Evolutionary conservation across 768 basidiomycete genomes (phyloP).

Genomic region (Brasilioporus rufonigricans): DNA sequence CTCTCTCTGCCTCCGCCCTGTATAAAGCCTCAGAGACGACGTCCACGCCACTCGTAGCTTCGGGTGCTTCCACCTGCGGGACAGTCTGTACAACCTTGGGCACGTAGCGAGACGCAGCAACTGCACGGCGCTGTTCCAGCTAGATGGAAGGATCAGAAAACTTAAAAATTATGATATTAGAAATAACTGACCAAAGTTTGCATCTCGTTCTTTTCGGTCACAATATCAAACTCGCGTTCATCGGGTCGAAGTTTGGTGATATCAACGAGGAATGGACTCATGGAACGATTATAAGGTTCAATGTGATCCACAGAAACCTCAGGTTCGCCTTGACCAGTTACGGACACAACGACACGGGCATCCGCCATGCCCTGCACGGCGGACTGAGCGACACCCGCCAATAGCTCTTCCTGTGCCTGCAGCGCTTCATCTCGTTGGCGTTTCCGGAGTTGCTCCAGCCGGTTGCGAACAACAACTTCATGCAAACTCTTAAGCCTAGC

Average conservation of each 20-base stretch:
- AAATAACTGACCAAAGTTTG: conserved; percentile 53
- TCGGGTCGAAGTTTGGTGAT: conserved; percentile 69
- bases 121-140: conserved; percentile 76
- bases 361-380: conserved; percentile 46
- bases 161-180: background rate
- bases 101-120: conserved; percentile 86
- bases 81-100: conserved; percentile 65
- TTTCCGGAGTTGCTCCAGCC: conserved; percentile 93
- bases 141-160: conserved; percentile 7
- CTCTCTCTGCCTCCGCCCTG: conserved; percentile 86
- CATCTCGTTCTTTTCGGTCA: conserved; percentile 65
- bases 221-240: conserved; percentile 77
- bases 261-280: conserved; percentile 81
- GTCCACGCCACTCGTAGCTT: conserved; percentile 62
- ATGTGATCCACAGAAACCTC: conserved; percentile 52
- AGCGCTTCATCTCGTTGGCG: conserved; percentile 94
- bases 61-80: conserved; percentile 55
- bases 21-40: conserved; percentile 89
- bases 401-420: conserved; percentile 87
- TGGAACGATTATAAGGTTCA: conserved; percentile 78
- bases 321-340: conserved; percentile 33
- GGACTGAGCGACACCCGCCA: conserved; percentile 71
- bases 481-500: conserved; percentile 90
- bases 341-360: conserved; percentile 35
- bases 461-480: conserved; percentile 94